Base-by-base conservation (phyloP, 2,329 filamentous ascomycete species). In the Elsinoe australis region DNA sequence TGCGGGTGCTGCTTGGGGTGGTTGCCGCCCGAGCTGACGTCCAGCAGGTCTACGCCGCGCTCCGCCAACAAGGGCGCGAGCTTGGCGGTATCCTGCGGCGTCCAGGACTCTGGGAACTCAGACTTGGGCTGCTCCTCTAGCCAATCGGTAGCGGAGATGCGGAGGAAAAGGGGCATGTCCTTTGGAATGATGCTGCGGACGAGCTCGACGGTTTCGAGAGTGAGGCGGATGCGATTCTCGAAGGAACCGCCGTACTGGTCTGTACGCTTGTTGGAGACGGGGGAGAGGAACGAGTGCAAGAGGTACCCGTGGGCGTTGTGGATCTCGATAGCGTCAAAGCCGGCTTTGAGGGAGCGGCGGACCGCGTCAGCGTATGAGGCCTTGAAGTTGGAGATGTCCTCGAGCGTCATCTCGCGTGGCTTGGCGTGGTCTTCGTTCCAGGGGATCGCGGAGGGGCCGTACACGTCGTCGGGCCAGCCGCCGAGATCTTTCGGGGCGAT, bases 291-390 rank as follows among this genome's bases (percentile, higher is more conserved):
- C 1, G 70, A 67, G 56, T 81, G 78, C 0, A 90, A 67, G 0
- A 92, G 73, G 60, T 89, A 92, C 1, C 86, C 85, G 58, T 92
- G 86, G 0, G 85, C 87, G 55, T 75, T 77, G 67, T 92, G 87
- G 44, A 94, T 78, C 63, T 94, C 87, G 51, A 94, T 80, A 5
- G 81, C 76, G 60, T 94, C 87, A 41, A 86, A 77, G 0, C 87
- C 87, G 1, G 80, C 82, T 8, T 62, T 60, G 5, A 73, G 44
- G 3, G 69, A 60, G 24, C 71, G 64, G 53, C 77, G 69, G 3
- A 89, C 64, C 1, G 86, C 75, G 29, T 73, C 74, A 3, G 71
- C 77, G 67, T 78, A 92, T 7, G 73, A 74, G 32, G 66, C 61
- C 58, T 87, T 82, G 36, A 87, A 67, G 2, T 69, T 64, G 55